Evolutionary conservation across 2,329 filamentous ascomycete genomes (phyloP).

Genomic region (Ceratocystis cubensis): DNA sequence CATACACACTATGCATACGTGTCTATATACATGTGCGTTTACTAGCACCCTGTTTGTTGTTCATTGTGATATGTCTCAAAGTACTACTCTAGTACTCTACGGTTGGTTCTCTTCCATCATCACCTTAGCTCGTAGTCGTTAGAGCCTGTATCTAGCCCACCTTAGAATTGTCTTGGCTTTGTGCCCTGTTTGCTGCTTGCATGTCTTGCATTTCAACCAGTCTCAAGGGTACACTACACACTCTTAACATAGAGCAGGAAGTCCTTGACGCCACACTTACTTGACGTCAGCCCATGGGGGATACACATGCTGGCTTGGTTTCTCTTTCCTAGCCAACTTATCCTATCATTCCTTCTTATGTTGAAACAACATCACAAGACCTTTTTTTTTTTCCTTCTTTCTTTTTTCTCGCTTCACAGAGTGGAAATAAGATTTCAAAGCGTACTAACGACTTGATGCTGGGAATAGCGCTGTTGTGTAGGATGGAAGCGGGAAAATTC

Average conservation of each 20-base stretch:
- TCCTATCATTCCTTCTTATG: background rate
- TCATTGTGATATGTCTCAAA: background rate
- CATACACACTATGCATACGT: background rate
- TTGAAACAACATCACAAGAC: background rate
- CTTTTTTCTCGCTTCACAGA: background rate
- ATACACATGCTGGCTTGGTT: background rate
- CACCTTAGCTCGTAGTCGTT: background rate
- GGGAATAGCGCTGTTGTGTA: background rate
- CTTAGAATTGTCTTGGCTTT: slow-evolving; percentile 4
- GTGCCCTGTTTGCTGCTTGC: slow-evolving; percentile 3
- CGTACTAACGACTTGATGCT: background rate
- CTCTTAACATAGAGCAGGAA: background rate
- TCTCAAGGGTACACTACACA: background rate
- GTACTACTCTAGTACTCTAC: background rate
- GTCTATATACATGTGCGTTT: background rate
- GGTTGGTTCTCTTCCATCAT: background rate
- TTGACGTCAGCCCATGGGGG: background rate
- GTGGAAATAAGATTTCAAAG: no score
- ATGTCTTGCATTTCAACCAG: slow-evolving; percentile 4
- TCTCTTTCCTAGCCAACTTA: background rate
- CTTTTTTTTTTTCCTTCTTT: background rate
- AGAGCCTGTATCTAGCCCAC: background rate
- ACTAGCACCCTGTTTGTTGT: background rate
- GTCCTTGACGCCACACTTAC: background rate
- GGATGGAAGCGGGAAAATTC: background rate